Evolutionary conservation across 192 early-diverging fungal species (phyloP).

Genomic region (Coemansia furcata): DNA sequence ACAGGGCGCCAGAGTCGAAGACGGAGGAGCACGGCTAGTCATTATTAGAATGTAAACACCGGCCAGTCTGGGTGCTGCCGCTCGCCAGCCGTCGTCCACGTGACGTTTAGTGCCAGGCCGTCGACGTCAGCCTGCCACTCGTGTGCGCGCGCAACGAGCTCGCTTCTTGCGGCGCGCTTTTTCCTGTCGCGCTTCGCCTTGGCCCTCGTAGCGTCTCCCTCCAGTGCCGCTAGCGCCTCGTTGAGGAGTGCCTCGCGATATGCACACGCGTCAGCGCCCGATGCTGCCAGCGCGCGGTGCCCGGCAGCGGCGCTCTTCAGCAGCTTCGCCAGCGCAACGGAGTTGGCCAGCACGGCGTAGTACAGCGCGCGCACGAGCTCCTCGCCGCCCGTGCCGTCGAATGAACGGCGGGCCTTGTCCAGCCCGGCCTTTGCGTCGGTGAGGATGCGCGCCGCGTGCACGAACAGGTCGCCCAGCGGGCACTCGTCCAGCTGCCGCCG

Average conservation of each 20-base stretch:
- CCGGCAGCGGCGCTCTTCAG: not conserved
- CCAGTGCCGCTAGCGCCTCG: not conserved
- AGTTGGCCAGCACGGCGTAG: constrained; percentile 24
- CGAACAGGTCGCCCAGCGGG: constrained; percentile 24
- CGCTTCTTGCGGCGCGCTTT: constrained; percentile 13
- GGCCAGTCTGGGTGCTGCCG: constrained; percentile 37
- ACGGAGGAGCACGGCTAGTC: too few relatives aligned
- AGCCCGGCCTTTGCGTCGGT: constrained; percentile 4
- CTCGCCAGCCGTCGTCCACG: constrained; percentile 6
- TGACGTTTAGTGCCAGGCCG: constrained; percentile 4
- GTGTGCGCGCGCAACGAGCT: not conserved
- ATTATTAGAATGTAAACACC: constrained; percentile 15
- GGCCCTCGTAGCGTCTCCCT: not conserved
- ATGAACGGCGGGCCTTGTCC: not conserved
- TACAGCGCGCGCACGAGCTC: not conserved
- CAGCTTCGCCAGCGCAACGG: constrained; percentile 20
- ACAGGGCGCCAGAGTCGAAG: too few relatives aligned
- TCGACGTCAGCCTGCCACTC: constrained; percentile 20
- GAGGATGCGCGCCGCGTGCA: constrained; percentile 14
- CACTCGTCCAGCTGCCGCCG: constrained; percentile 30
- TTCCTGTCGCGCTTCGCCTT: constrained; percentile 14
- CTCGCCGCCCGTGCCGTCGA: constrained; percentile 1
- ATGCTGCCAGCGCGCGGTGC: not conserved
- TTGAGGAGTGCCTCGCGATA: not conserved
- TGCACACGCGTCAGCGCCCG: constrained; percentile 15